A percentile compares a stretch with the other conserved stretches of the same genome.
Conservation (phyloP, 768 basidiomycete genomes). For the Fistulinella prunicolor region DNA sequence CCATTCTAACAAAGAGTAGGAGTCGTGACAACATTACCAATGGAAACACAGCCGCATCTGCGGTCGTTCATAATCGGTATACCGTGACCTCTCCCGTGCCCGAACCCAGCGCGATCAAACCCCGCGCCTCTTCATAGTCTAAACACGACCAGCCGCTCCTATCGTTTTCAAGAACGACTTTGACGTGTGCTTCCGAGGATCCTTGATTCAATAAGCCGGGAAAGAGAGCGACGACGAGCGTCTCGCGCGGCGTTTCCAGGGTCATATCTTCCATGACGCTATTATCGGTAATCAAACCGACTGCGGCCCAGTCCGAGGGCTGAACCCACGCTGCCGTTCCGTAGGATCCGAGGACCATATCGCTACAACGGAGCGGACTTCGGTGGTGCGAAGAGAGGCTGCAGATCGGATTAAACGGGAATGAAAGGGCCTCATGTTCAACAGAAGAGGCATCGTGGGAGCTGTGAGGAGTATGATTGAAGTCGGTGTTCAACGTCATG, state of each 20-base stretch:
- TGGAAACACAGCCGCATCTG: neutral
- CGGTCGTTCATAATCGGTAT: slow-evolving; percentile 17
- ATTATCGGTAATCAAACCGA: slow-evolving; percentile 35
- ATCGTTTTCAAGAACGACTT: slow-evolving; percentile 34
- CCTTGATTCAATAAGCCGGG: slow-evolving; percentile 37
- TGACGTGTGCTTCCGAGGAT: slow-evolving; percentile 22
- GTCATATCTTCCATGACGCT: slow-evolving; percentile 14
- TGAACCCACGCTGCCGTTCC: slow-evolving; percentile 66
- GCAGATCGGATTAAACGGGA: slow-evolving; percentile 45
- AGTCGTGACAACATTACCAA: neutral
- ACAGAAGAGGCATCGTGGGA: slow-evolving; percentile 10
- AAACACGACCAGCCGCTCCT: slow-evolving; percentile 47
- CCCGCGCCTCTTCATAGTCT: slow-evolving; percentile 59
- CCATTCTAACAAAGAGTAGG: neutral
- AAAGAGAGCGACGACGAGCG: slow-evolving; percentile 48
- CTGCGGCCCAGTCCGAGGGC: slow-evolving; percentile 45
- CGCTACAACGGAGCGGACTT: slow-evolving; percentile 53
- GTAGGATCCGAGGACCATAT: slow-evolving; percentile 49
- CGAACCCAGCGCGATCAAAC: slow-evolving; percentile 52
- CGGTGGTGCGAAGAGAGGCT: slow-evolving; percentile 37
- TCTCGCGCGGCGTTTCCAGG: slow-evolving; percentile 30
- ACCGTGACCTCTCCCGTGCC: slow-evolving; percentile 46
- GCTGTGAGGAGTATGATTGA: neutral
- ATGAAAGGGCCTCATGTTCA: slow-evolving; percentile 33
- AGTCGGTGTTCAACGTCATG: slow-evolving; percentile 44